Percentiles rank a stretch among this genome's conserved stretches.
These are phyloP conservation scores for Saturnispora gosingensis DNA, from an alignment of 805 yeast genomes.

Conservation along the genomic window DNA sequence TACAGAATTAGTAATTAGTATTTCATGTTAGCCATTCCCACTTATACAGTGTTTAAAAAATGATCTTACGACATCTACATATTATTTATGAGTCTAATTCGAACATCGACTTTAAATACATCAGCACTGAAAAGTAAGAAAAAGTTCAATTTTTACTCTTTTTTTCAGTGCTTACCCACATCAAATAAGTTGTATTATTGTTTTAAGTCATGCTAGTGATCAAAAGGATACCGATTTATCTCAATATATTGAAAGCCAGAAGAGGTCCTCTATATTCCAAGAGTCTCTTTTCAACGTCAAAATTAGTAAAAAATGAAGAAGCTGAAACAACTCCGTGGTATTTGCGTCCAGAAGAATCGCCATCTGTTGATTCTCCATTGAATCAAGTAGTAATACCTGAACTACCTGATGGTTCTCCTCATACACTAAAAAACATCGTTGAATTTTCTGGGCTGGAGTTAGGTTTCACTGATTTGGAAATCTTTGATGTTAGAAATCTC, in stretches of 20 bases:
- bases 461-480: slow-evolving; percentile 52
- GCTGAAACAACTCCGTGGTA: slow-evolving; percentile 25
- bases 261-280: background rate
- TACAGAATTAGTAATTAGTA: too few relatives aligned
- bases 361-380: slow-evolving; percentile 18
- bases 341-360: slow-evolving; percentile 25
- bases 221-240: background rate
- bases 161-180: background rate
- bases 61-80: too few relatives aligned
- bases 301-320: background rate
- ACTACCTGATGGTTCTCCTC: slow-evolving; percentile 54
- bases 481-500: slow-evolving; percentile 51
- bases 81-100: too few relatives aligned
- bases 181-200: background rate
- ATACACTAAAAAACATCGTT: slow-evolving; percentile 35
- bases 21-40: too few relatives aligned
- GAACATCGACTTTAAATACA: too few relatives aligned
- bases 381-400: slow-evolving; percentile 36
- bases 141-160: too few relatives aligned
- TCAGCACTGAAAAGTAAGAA: too few relatives aligned
- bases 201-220: background rate
- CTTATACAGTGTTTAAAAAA: too few relatives aligned
- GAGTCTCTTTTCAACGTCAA: background rate
- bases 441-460: slow-evolving; percentile 44
- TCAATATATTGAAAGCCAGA: background rate